Evolutionary conservation across 2,329 filamentous ascomycete species (phyloP).

Genomic region (Metarhizium sp.): DNA sequence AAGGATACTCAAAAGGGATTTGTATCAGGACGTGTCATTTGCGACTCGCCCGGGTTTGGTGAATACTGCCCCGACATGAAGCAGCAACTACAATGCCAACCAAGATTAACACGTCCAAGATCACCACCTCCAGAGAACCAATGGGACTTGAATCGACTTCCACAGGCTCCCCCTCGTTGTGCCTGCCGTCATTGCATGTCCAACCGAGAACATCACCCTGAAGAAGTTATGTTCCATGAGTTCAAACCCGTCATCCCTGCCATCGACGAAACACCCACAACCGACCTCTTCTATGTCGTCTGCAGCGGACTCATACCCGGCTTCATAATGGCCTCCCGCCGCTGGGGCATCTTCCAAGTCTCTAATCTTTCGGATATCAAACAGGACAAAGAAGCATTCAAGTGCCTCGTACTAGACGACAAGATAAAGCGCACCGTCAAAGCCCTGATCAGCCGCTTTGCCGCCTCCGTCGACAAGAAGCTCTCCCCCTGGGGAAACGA

Average conservation of each 20-base stretch:
- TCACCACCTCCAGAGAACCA: too few species aligned
- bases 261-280: slow-evolving; percentile 19
- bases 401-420: slow-evolving; percentile 38
- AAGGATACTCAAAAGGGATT: slow-evolving; percentile 19
- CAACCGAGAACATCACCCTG: slow-evolving; percentile 9
- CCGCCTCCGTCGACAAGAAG: slow-evolving; percentile 24
- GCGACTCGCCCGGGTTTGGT: slow-evolving; percentile 16
- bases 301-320: slow-evolving; percentile 34
- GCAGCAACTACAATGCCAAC: not conserved
- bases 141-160: slow-evolving; percentile 24
- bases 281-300: slow-evolving; percentile 34
- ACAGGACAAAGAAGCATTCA: slow-evolving; percentile 38
- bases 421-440: slow-evolving; percentile 38
- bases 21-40: slow-evolving; percentile 32
- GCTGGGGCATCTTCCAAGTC: slow-evolving; percentile 34
- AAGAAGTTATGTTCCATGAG: slow-evolving; percentile 30
- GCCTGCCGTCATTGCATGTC: slow-evolving; percentile 27
- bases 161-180: slow-evolving; percentile 31
- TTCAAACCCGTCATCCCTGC: slow-evolving; percentile 25
- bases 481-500: slow-evolving; percentile 34
- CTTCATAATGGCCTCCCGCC: slow-evolving; percentile 34
- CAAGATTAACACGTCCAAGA: not conserved
- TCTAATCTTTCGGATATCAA: slow-evolving; percentile 28
- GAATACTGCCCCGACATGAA: not conserved
- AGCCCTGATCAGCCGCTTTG: slow-evolving; percentile 37